Conservation (phyloP, 2,329 filamentous ascomycete species). For the Lasiodiplodia sp. region DNA sequence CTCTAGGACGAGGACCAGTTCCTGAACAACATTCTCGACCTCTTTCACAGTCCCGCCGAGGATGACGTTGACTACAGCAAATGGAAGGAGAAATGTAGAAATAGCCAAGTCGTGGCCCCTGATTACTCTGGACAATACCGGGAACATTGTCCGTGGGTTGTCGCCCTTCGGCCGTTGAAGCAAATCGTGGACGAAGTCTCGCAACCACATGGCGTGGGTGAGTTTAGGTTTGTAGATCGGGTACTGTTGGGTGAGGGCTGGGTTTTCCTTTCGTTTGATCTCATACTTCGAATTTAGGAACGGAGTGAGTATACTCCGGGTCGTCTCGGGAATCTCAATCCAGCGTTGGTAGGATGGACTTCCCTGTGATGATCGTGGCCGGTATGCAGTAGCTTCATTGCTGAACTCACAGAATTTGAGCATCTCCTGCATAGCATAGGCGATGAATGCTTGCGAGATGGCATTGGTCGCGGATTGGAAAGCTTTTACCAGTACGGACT, state of each 20-base stretch:
- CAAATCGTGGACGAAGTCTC: slow-evolving; percentile 80
- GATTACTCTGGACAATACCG: slow-evolving; percentile 81
- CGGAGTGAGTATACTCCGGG: slow-evolving; percentile 83
- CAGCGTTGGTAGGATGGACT: slow-evolving; percentile 75
- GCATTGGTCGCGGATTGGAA: slow-evolving; percentile 92
- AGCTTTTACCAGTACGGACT: slow-evolving; percentile 86
- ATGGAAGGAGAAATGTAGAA: slow-evolving; percentile 87
- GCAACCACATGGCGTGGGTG: slow-evolving; percentile 82
- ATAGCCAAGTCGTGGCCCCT: slow-evolving; percentile 86
- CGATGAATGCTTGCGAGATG: slow-evolving; percentile 86
- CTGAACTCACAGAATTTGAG: slow-evolving; percentile 79
- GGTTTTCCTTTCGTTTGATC: slow-evolving; percentile 57
- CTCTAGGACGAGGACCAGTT: slow-evolving; percentile 77
- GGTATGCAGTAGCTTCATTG: slow-evolving; percentile 57
- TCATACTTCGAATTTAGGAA: slow-evolving; percentile 84
- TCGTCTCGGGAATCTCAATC: slow-evolving; percentile 76
- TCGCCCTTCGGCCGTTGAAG: slow-evolving; percentile 77
- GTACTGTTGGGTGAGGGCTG: slow-evolving; percentile 58
- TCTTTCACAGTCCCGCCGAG: slow-evolving; percentile 73
- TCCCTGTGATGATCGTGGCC: slow-evolving; percentile 62
- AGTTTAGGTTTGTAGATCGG: slow-evolving; percentile 77
- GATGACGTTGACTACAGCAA: slow-evolving; percentile 82
- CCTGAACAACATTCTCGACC: slow-evolving; percentile 70
- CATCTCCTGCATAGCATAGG: slow-evolving; percentile 93
- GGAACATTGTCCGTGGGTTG: slow-evolving; percentile 80